phyloP scores from a whole-genome alignment of 495 filamentous ascomycete species.

The Choiromyces venosus region DNA sequence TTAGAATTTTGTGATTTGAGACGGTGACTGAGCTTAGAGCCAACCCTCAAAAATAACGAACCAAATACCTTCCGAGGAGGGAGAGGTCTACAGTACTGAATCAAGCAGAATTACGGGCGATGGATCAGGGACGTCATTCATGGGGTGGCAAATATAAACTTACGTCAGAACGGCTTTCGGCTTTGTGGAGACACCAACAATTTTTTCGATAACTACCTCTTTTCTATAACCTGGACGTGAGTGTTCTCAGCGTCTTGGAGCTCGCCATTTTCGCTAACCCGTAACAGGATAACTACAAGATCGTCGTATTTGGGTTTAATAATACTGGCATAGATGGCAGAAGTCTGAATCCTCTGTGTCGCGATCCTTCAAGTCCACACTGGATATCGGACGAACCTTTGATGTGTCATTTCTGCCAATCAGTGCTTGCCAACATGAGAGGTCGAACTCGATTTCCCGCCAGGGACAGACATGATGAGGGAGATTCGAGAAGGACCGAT shows the following conservation, averaged over 20 bases:
- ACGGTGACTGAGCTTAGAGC: too few relatives aligned
- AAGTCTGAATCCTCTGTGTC: conserved; percentile 34
- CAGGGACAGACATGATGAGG: conserved; percentile 35
- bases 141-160: too few relatives aligned
- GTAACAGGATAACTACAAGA: conserved; percentile 38
- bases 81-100: too few relatives aligned
- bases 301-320: conserved; percentile 29
- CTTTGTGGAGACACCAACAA: too few relatives aligned
- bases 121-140: too few relatives aligned
- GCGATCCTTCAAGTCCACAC: conserved; percentile 34
- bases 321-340: conserved; percentile 20
- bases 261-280: conserved; percentile 13
- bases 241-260: conserved; percentile 5
- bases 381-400: conserved; percentile 34
- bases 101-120: too few relatives aligned
- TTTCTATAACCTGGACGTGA: conserved; percentile 29
- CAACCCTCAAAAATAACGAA: too few relatives aligned
- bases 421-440: conserved; percentile 40
- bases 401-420: conserved; percentile 39
- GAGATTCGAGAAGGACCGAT: conserved; percentile 31
- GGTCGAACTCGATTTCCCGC: conserved; percentile 42
- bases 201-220: conserved; percentile 5
- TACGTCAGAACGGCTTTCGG: too few relatives aligned
- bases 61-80: too few relatives aligned
- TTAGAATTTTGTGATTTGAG: too few relatives aligned